phyloP scores from a whole-genome alignment of 1,139 yeast species.

The Saccharomycopsis crataegensis region DNA sequence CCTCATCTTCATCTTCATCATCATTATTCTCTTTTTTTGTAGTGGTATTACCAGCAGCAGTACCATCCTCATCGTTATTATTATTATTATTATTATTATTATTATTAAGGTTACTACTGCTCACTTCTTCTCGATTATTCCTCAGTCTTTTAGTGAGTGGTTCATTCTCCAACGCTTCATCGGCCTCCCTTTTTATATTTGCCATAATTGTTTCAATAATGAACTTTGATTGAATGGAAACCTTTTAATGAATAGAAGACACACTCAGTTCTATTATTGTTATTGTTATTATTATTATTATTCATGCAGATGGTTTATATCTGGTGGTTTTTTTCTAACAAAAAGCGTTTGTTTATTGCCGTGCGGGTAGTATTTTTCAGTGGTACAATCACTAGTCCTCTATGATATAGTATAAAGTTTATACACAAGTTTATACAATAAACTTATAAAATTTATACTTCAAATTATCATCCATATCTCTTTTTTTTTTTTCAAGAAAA shows the following conservation, averaged over 20 bases:
- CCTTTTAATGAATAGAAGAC: no score
- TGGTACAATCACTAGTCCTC: no score
- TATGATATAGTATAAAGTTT: no score
- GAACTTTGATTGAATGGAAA: neutral
- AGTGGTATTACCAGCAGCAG: slow-evolving; percentile 20
- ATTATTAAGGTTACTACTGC: neutral
- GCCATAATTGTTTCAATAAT: slow-evolving; percentile 30
- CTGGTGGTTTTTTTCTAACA: no score
- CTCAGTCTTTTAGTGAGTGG: slow-evolving; percentile 30
- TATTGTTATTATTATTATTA: no score
- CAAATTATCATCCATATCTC: no score
- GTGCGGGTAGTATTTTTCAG: no score
- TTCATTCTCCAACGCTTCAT: slow-evolving; percentile 41
- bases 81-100: slow-evolving; percentile 1
- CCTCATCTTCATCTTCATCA: slow-evolving; percentile 22
- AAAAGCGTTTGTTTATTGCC: no score
- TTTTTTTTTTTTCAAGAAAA: no score
- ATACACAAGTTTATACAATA: no score
- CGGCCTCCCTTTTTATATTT: slow-evolving; percentile 66
- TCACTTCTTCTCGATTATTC: neutral
- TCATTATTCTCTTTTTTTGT: slow-evolving; percentile 23
- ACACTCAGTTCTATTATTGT: no score
- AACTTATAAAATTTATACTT: no score
- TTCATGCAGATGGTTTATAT: neutral
- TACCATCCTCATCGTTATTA: slow-evolving; percentile 25